phyloP scores from a whole-genome alignment of 2,329 filamentous ascomycete species.

The Monosporascus sp. region DNA sequence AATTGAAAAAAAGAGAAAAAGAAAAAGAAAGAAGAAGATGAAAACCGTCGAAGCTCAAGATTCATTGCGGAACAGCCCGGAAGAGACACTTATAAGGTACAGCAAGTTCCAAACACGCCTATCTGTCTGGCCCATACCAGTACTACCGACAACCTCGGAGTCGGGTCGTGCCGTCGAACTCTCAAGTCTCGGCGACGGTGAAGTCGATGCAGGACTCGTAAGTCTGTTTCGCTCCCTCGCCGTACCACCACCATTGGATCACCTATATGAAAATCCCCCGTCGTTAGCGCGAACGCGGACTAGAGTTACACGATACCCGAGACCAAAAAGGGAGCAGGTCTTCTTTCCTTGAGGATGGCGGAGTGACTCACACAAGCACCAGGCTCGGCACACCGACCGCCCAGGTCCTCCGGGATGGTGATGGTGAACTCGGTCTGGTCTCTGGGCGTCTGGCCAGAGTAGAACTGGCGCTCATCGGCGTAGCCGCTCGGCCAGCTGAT shows the following conservation, averaged over 20 bases:
- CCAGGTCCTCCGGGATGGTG: constrained; percentile 21
- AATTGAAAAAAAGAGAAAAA: background rate
- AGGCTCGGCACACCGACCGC: constrained; percentile 17
- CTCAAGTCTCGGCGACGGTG: constrained; percentile 14
- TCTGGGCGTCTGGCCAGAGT: constrained; percentile 18
- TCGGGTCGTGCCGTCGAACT: background rate
- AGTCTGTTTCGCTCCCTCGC: constrained; percentile 22
- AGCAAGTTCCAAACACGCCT: no score
- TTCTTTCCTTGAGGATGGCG: background rate
- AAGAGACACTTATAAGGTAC: background rate
- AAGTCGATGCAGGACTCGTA: constrained; percentile 27
- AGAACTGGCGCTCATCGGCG: constrained; percentile 23
- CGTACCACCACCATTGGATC: constrained; percentile 28
- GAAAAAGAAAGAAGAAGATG: no score
- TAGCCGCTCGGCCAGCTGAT: constrained; percentile 22
- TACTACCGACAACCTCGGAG: no score
- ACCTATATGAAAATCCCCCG: constrained; percentile 12
- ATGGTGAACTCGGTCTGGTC: constrained; percentile 25
- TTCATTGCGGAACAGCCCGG: background rate
- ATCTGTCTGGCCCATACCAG: no score
- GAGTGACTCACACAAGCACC: constrained; percentile 24
- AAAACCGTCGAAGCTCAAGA: no score
- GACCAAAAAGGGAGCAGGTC: no score
- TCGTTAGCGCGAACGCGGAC: no score
- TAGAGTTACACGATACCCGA: no score